These are phyloP conservation scores for Panaeolus papilionaceus DNA, from an alignment of 768 basidiomycete genomes.

Conservation along the genomic window DNA sequence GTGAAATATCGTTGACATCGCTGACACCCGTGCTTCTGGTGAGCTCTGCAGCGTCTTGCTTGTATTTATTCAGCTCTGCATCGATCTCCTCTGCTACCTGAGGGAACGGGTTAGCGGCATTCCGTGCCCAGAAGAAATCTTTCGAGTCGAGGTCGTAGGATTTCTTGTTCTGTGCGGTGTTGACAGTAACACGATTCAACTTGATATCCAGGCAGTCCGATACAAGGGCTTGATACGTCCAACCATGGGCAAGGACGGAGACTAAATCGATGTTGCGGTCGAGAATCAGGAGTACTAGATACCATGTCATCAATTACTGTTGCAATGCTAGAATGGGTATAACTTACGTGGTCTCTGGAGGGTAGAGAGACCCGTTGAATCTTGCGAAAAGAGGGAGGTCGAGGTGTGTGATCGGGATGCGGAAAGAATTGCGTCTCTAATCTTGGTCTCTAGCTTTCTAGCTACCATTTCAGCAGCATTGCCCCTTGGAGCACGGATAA, in stretches of 20 bases:
- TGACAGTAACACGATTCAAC: constrained; percentile 91
- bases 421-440: constrained; percentile 83
- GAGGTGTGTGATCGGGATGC: constrained; percentile 64
- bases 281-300: constrained; percentile 85
- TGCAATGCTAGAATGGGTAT: background rate
- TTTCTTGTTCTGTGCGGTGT: constrained; percentile 68
- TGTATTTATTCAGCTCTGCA: constrained; percentile 87
- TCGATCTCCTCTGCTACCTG: constrained; percentile 99
- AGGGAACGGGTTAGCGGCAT: constrained; percentile 95
- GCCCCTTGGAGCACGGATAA: constrained; percentile 92
- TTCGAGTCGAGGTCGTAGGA: constrained; percentile 97
- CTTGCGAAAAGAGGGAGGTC: constrained; percentile 74
- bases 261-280: constrained; percentile 96
- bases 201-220: constrained; percentile 98
- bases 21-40: constrained; percentile 96
- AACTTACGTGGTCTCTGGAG: constrained; percentile 85
- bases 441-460: constrained; percentile 90
- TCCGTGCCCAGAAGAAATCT: constrained; percentile 99
- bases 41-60: constrained; percentile 96
- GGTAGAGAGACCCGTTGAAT: constrained; percentile 82
- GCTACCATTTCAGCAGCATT: constrained; percentile 99
- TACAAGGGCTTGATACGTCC: constrained; percentile 98
- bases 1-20: constrained; percentile 93
- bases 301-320: constrained; percentile 23
- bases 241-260: constrained; percentile 93